phyloP scores from a whole-genome alignment of 1,284 basidiomycete genomes.

The Irpex lacteus region DNA sequence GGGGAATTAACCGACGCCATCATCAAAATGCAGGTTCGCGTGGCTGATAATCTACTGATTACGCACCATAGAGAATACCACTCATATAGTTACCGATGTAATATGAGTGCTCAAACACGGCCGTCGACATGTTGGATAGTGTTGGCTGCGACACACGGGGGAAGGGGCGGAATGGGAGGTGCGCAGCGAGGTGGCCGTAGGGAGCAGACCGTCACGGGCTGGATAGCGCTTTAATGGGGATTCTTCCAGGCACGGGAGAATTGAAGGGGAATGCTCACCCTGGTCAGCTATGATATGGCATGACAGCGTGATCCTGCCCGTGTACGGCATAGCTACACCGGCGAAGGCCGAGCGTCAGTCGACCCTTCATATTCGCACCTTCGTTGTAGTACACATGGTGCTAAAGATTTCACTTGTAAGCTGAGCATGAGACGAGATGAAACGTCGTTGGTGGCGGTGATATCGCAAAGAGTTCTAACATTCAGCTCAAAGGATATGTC shows the following conservation, averaged over 20 bases:
- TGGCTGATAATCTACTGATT: neutral
- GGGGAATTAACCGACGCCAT: neutral
- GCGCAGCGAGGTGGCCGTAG: neutral
- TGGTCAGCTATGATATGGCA: neutral
- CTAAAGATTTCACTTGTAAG: neutral
- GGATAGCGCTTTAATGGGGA: neutral
- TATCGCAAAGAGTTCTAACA: no score
- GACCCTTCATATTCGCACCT: neutral
- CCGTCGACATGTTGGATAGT: constrained; percentile 11
- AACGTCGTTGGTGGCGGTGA: neutral
- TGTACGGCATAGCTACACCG: neutral
- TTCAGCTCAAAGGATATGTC: no score
- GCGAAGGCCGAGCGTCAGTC: neutral
- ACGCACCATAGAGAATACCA: constrained; percentile 25
- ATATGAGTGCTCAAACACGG: constrained; percentile 22
- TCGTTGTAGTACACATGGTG: neutral
- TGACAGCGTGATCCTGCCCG: neutral
- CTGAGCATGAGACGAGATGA: neutral
- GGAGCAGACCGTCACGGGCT: neutral
- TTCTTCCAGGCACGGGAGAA: constrained; percentile 1
- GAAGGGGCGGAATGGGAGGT: neutral
- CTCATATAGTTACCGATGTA: constrained; percentile 25
- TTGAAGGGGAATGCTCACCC: neutral
- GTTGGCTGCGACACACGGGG: neutral
- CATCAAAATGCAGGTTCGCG: neutral